Percentiles rank a stretch among this genome's conserved stretches.
phyloP scores from a whole-genome alignment of 192 early-diverging fungal genomes.

The Chytriomyces sp. region DNA sequence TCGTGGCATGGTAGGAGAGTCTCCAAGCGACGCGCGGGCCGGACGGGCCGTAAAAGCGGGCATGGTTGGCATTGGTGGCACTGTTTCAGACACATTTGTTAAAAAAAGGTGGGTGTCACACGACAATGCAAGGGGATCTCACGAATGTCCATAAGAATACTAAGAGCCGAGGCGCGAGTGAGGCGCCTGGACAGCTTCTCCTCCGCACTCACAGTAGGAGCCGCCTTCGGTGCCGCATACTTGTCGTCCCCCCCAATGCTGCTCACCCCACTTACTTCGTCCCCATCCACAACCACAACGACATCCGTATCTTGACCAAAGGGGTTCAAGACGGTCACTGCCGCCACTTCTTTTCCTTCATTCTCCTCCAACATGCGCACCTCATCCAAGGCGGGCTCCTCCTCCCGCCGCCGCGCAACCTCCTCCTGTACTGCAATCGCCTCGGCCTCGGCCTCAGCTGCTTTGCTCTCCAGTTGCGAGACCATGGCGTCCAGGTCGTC shows the following conservation, averaged over 20 bases:
- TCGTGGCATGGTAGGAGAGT: conserved; percentile 5
- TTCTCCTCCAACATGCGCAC: background rate
- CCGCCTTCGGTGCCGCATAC: conserved; percentile 12
- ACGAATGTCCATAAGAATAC: conserved; percentile 35
- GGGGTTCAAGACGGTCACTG: conserved; percentile 24
- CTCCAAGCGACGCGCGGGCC: background rate
- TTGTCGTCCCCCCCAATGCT: conserved; percentile 21
- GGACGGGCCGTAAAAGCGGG: background rate
- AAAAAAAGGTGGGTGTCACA: background rate
- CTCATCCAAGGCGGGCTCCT: background rate
- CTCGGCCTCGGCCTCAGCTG: background rate
- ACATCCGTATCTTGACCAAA: conserved; percentile 8
- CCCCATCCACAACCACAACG: conserved; percentile 12
- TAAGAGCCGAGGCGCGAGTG: conserved; percentile 27
- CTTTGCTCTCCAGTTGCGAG: conserved; percentile 9
- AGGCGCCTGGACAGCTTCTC: conserved; percentile 13
- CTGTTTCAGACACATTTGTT: background rate
- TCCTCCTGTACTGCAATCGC: background rate
- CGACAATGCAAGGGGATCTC: conserved; percentile 4
- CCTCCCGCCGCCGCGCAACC: background rate
- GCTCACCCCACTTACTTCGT: conserved; percentile 1
- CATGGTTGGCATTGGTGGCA: background rate
- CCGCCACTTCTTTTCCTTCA: background rate
- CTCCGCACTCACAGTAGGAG: conserved; percentile 1
- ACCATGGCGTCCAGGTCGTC: conserved; percentile 22